Base-by-base conservation (phyloP, 192 early-diverging fungal species). In the Allomyces arbusculus region DNA sequence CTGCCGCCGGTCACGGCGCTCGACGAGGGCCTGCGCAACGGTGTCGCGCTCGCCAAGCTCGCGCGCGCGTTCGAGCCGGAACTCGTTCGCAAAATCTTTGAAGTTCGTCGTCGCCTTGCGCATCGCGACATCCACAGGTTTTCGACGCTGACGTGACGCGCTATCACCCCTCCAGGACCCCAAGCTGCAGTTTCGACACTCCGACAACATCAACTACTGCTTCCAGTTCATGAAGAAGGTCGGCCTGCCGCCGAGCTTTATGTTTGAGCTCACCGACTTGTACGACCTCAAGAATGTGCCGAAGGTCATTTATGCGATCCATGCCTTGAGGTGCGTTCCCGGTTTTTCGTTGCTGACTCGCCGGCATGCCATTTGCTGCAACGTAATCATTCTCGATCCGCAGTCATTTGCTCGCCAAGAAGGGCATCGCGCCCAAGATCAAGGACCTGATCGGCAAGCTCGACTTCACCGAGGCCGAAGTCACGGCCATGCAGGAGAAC, bases 251-350 rank as follows among this genome's bases (percentile, higher is more conserved):
- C 82, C 89, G 68, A 10, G 10, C 68, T 99, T 97, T 74, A 88
- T 92, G 72, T 99, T 99, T 77, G 95, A 97, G 75, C 76, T 94
- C 70, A 94, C 91, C 0, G 97, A 99, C 73, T 72, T 97, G 61
- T 99, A 97, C 76, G 95, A 99, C 69, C 90, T 91, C 75, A 99
- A 97, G 69, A 99, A 99, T 71, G 90, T 99, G 70, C 97, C 97
- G 11, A 91, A 91, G 71, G 97, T 99, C 23, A 92, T 99, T 69
- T 94, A 95, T 73, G 97, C 94, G 75, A 88, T 99, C 72, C 94
- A 97, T 68, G 94, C 94, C 12, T 78, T 97, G 45, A 91, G 86
- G 86, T 88, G 73, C 25, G 9, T 69, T 43, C 23, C 1, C 12
- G 22, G 22, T 73, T 28, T 24, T 11, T 14, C 33, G 23, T 4